phyloP scores from a whole-genome alignment of 2,329 filamentous ascomycete species.

The Xylariaceae sp. region DNA sequence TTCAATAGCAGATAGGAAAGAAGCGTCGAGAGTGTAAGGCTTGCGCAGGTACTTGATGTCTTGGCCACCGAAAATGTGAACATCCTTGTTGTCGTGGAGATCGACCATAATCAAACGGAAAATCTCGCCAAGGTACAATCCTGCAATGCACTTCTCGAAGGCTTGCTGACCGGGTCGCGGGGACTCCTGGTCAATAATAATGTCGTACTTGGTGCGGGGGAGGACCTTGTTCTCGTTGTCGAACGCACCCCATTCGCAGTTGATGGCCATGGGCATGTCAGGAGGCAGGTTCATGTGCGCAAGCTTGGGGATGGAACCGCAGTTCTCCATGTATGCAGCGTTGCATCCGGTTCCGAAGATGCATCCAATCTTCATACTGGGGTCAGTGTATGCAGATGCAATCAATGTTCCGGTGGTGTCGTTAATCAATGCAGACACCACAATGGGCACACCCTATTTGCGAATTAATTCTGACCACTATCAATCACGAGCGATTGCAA shows the following conservation, averaged over 20 bases:
- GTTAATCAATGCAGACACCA: slow-evolving; percentile 88
- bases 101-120: slow-evolving; percentile 85
- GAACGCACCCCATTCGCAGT: slow-evolving; percentile 96
- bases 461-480: slow-evolving; percentile 16
- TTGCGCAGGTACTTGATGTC: slow-evolving; percentile 76
- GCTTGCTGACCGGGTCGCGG: slow-evolving; percentile 90
- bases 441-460: slow-evolving; percentile 78
- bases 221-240: slow-evolving; percentile 90
- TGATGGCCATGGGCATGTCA: slow-evolving; percentile 85
- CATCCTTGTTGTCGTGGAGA: slow-evolving; percentile 70
- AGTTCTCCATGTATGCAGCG: slow-evolving; percentile 95
- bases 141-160: slow-evolving; percentile 97
- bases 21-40: slow-evolving; percentile 84
- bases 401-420: slow-evolving; percentile 97
- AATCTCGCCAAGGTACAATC: slow-evolving; percentile 89
- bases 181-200: slow-evolving; percentile 83
- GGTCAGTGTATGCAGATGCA: slow-evolving; percentile 93
- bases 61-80: slow-evolving; percentile 76
- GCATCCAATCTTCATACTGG: slow-evolving; percentile 87
- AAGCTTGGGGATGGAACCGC: slow-evolving; percentile 86
- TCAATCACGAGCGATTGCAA: neutral
- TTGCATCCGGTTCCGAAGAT: slow-evolving; percentile 99
- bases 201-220: slow-evolving; percentile 78
- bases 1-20: slow-evolving; percentile 88
- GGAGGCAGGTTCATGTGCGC: slow-evolving; percentile 83